phyloP scores from a whole-genome alignment of 495 filamentous ascomycete species.

The Pyronema domesticum region DNA sequence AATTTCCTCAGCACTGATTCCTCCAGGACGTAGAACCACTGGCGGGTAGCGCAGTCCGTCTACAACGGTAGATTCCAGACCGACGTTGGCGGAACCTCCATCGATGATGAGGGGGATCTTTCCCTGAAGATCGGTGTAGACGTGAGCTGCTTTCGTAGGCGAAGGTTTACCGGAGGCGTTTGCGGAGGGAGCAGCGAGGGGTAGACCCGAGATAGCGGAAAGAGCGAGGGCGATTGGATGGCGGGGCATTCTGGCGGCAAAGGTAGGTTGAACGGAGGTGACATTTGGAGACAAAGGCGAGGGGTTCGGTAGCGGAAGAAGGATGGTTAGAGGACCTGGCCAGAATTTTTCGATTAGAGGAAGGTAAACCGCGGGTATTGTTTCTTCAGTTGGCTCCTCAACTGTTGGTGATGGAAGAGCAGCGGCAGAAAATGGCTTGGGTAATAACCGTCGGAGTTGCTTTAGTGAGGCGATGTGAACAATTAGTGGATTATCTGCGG shows the following conservation, averaged over 20 bases:
- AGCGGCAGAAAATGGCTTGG: constrained; percentile 17
- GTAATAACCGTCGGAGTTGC: constrained; percentile 54
- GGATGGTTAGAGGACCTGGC: constrained; percentile 87
- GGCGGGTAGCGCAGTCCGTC: constrained; percentile 73
- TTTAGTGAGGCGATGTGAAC: constrained; percentile 68
- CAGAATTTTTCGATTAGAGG: constrained; percentile 71
- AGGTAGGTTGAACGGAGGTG: constrained; percentile 63
- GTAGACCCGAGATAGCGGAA: constrained; percentile 54
- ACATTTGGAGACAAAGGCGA: constrained; percentile 66
- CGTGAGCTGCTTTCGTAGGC: constrained; percentile 77
- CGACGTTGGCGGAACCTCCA: constrained; percentile 66
- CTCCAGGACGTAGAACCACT: constrained; percentile 68
- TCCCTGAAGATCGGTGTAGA: constrained; percentile 64
- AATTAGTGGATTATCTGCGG: constrained; percentile 88
- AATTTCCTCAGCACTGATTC: constrained; percentile 73
- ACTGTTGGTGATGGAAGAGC: constrained; percentile 8
- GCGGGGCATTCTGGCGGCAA: constrained; percentile 78
- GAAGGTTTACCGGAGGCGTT: constrained; percentile 86
- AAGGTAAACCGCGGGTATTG: constrained; percentile 65
- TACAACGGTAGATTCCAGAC: constrained; percentile 92
- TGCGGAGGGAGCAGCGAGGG: constrained; percentile 85
- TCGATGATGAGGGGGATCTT: constrained; percentile 83
- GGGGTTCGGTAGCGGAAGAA: constrained; percentile 55
- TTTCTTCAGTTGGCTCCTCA: constrained; percentile 18
- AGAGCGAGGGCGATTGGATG: constrained; percentile 69